Percentiles rank a stretch among this genome's conserved stretches.
Evolutionary conservation across 352 stramenopile species (phyloP).

Genomic region (Pythium vanterpoolii): DNA sequence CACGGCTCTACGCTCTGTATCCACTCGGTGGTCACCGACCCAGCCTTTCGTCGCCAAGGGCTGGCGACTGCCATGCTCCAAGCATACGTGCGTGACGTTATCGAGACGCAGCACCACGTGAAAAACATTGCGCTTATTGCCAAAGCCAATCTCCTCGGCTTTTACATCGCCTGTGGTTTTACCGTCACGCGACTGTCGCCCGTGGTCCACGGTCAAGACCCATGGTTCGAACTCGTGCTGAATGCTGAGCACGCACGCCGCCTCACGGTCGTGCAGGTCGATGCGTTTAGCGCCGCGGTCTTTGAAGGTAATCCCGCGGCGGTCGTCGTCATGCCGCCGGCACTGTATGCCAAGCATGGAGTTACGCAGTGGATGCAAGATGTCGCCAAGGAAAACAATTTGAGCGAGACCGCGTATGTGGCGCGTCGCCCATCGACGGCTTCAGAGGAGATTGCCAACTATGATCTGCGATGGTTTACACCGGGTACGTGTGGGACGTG

Average conservation of each 20-base stretch:
- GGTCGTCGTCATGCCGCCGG: conserved; percentile 66
- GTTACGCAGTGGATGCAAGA: conserved; percentile 52
- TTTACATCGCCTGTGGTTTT: conserved; percentile 88
- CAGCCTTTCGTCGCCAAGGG: conserved; percentile 63
- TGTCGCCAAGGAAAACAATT: conserved; percentile 90
- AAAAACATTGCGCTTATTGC: conserved; percentile 75
- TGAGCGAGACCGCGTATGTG: conserved; percentile 91
- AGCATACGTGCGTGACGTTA: conserved; percentile 64
- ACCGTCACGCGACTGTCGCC: conserved; percentile 52
- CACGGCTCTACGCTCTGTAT: conserved; percentile 79
- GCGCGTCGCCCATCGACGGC: conserved; percentile 19
- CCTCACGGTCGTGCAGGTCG: conserved; percentile 46
- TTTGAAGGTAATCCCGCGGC: conserved; percentile 91
- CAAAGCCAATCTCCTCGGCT: conserved; percentile 78
- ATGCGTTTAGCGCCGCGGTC: conserved; percentile 57
- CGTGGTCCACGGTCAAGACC: conserved; percentile 78
- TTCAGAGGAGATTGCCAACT: conserved; percentile 21
- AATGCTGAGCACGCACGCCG: conserved; percentile 37
- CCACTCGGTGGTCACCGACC: conserved; percentile 76
- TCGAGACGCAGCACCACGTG: conserved; percentile 43
- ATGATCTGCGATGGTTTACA: conserved; percentile 63
- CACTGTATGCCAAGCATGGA: conserved; percentile 28
- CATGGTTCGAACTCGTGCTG: conserved; percentile 79
- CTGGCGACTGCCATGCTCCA: conserved; percentile 79
- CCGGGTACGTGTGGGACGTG: conserved; percentile 41